Base-by-base conservation (phyloP, 176 grass and related monocot genomes). In the bread wheat (Triticum aestivum) region DNA sequence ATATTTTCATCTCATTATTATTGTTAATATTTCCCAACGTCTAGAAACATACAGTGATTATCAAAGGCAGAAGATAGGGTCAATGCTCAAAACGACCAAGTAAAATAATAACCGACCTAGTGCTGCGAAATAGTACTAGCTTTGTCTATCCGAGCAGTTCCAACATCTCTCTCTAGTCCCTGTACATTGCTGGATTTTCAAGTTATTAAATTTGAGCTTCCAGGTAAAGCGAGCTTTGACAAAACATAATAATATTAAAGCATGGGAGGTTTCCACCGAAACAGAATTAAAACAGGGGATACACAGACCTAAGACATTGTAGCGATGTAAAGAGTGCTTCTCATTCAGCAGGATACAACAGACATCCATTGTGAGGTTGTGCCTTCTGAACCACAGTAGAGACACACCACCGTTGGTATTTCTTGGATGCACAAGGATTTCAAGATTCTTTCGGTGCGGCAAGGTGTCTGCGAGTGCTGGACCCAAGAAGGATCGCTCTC, bases 401-500 rank as follows among this genome's bases (percentile, higher is more conserved):
- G 72, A 49, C 15, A 29, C 23, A 47, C 9, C 23, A 18, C 13
- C 27, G 41, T 47, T 3, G 79, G 45, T 21, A 73, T 11, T 33
- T 71, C 11, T 34, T 73, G 65, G 56, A 61, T 68, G 47, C 85
- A n/a, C 7, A 51, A 33, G 38, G 24, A 64, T 17, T 13, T 44
- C 5, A 75, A 79, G 74, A 75, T 84, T 84, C 45, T 73, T 58
- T 65, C 71, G 72, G 86, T 58, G 54, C 15, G 3, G 10, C 38
- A 18, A 75, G 20, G 52, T 66, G 8, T 47, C 23, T 20, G 24
- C 42, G 15, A 45, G 56, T 79, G 44, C 18, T 9, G 20, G 44
- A 23, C 61, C 75, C 80, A 51, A 90, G 75, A 51, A 75, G 14
- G 80, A 79, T 91, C 65, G 44, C 69, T 84, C 35, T 44, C 64